Base-by-base conservation (phyloP, 805 yeast genomes). In the Jamesozyma jinghongensis region DNA sequence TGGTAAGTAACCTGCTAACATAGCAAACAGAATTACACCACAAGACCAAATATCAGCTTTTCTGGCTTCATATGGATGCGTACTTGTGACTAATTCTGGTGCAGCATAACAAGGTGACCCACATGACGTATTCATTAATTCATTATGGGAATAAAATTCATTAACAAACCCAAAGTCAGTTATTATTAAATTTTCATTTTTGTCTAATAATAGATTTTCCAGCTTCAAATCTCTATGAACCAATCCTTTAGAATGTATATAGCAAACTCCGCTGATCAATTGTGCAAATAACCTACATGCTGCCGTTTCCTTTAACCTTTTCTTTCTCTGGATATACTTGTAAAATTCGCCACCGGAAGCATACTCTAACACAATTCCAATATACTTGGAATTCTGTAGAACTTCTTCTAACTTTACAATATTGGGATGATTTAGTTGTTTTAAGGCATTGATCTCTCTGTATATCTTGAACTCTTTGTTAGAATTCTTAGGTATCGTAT, bases 91-190 rank as follows among this genome's bases (percentile, higher is more conserved):
- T 42, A 92, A 67, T 58, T 92, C 98, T 0, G 98, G 98, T 2
- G 98, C 98, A 0, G 98, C 98, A 62, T 90, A 90, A 61, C 98
- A 90, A 1, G 98, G 98, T 5, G 95, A 85, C 1, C 98, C 98
- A 62, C 98, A 90, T 35, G 88, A 77, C 1, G 98, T 92, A 57
- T 79, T 79, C 97, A 90, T 92, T 35, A 85, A 67, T 59, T 86
- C 96, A 48, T 73, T 73, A 16, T 34, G 70, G 1, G 57, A 49
- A 41, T 55, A 54, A 48, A 65, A 88, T 26, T 90, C 81, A 62
- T 92, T 92, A 31, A 94, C 98, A 64, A 92, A 92, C 0, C 97
- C 97, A 61, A 87, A 87, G 64, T 87, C 97, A 14, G 94, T 81
- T 41, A 87, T 85, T 38, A 88, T 73, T 45, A 87, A 75, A 62